phyloP scores from a whole-genome alignment of 495 filamentous ascomycete genomes.

The Lasiosphaeria hispida region DNA sequence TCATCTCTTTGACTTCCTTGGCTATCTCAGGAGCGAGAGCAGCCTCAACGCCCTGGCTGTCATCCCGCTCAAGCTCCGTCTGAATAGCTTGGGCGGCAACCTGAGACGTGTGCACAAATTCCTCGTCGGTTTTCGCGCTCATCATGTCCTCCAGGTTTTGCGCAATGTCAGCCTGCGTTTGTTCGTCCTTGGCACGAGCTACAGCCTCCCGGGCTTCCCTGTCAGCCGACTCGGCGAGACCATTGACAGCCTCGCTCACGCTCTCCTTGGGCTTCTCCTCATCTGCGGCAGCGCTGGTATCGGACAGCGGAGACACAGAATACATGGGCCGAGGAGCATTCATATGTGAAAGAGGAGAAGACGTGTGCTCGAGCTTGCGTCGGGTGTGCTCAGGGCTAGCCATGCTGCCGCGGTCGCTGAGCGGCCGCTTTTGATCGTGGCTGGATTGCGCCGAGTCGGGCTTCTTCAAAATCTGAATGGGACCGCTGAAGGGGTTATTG shows the following conservation, averaged over 20 bases:
- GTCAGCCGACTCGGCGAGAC: slow-evolving; percentile 65
- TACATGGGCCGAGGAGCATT: slow-evolving; percentile 9
- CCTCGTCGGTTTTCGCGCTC: slow-evolving; percentile 42
- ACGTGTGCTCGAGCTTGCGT: slow-evolving; percentile 41
- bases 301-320: slow-evolving; percentile 20
- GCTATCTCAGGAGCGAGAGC: slow-evolving; percentile 50
- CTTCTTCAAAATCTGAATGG: slow-evolving; percentile 42
- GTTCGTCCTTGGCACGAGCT: slow-evolving; percentile 52
- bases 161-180: slow-evolving; percentile 47
- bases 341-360: slow-evolving; percentile 32
- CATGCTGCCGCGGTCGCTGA: slow-evolving; percentile 37
- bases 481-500: slow-evolving; percentile 25
- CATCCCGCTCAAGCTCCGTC: slow-evolving; percentile 56
- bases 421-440: slow-evolving; percentile 38
- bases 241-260: slow-evolving; percentile 68
- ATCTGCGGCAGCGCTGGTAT: slow-evolving; percentile 9
- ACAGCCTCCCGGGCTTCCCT: slow-evolving; percentile 67
- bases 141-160: slow-evolving; percentile 43
- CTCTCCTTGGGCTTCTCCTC: slow-evolving; percentile 54
- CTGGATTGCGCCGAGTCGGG: slow-evolving; percentile 26
- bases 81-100: slow-evolving; percentile 50
- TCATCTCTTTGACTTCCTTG: slow-evolving; percentile 55
- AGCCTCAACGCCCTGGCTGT: slow-evolving; percentile 50
- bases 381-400: slow-evolving; percentile 44
- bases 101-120: slow-evolving; percentile 44